A percentile compares a stretch with the other conserved stretches of the same genome.
Evolutionary conservation across 306 rosid species (phyloP).

Genomic region (Gillenia trifoliata): DNA sequence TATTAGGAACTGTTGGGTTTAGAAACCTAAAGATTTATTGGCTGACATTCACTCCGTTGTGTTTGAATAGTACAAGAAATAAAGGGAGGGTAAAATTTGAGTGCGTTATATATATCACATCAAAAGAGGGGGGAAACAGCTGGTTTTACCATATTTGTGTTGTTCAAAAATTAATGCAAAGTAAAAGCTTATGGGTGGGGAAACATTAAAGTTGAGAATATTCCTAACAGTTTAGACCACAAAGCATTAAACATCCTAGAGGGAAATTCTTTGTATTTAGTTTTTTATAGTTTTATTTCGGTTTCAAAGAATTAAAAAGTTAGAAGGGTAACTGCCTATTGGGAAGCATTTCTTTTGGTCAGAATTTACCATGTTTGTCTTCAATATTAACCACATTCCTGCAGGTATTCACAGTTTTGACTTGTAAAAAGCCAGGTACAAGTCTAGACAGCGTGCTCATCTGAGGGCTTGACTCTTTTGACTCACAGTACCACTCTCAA

Average conservation of each 20-base stretch:
- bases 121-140: not conserved
- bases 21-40: not conserved
- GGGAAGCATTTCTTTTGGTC: constrained; percentile 1
- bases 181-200: not conserved
- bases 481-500: constrained; percentile 19
- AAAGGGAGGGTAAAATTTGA: not conserved
- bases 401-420: constrained; percentile 35
- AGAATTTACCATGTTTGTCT: constrained; percentile 11
- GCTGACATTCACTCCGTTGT: not conserved
- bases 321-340: no score
- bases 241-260: not conserved
- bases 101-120: not conserved
- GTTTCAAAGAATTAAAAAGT: no score
- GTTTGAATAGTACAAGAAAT: not conserved
- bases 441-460: constrained; percentile 20
- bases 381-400: constrained; percentile 31
- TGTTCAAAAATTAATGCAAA: not conserved
- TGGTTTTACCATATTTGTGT: constrained; percentile 1
- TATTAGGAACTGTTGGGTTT: no score
- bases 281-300: no score
- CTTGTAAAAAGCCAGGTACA: constrained; percentile 21
- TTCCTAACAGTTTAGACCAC: not conserved
- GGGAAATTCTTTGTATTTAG: not conserved
- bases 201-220: constrained; percentile 5
- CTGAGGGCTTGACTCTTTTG: constrained; percentile 36